These are phyloP conservation scores for Neurospora crassa DNA, from an alignment of 2,329 filamentous ascomycete species.

Conservation along the genomic window DNA sequence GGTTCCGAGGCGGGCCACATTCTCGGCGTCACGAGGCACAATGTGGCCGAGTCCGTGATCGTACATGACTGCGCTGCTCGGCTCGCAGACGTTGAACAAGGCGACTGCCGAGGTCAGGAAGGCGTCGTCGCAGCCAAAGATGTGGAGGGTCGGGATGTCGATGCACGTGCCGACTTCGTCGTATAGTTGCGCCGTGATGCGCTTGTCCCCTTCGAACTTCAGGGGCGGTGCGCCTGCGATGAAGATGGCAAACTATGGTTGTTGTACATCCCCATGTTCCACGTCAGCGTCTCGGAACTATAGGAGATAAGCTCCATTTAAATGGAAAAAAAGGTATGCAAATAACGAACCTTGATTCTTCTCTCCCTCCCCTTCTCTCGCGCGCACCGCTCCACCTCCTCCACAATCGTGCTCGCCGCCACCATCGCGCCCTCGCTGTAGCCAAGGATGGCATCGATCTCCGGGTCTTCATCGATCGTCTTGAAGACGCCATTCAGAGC, in stretches of 20 bases:
- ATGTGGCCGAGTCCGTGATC: conserved; percentile 43
- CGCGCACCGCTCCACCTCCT: conserved; percentile 8
- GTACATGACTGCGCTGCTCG: conserved; percentile 33
- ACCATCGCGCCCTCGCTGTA: conserved; percentile 21
- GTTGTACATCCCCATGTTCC: not conserved
- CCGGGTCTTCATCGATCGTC: conserved; percentile 15
- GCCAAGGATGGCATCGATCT: conserved; percentile 17
- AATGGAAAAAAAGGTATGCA: not conserved
- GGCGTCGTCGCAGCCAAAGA: conserved; percentile 33
- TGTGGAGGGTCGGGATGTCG: conserved; percentile 27
- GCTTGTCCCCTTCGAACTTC: conserved; percentile 16
- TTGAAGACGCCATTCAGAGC: conserved; percentile 14
- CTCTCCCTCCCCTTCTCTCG: conserved; percentile 4
- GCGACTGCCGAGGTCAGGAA: conserved; percentile 37
- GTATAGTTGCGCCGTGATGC: conserved; percentile 19
- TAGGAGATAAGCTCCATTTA: no score
- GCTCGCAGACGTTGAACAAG: conserved; percentile 39
- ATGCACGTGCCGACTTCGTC: conserved; percentile 24
- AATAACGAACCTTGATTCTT: conserved; percentile 12
- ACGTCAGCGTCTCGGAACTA: not conserved
- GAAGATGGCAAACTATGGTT: conserved; percentile 34
- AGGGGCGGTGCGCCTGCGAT: conserved; percentile 32
- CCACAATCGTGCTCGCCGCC: conserved; percentile 13
- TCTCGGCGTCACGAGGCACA: conserved; percentile 29
- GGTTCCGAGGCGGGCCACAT: conserved; percentile 17